Percentiles rank a stretch among this genome's conserved stretches.
Evolutionary conservation across 2,329 filamentous ascomycete genomes (phyloP).

Genomic region (Fusarium sp.): DNA sequence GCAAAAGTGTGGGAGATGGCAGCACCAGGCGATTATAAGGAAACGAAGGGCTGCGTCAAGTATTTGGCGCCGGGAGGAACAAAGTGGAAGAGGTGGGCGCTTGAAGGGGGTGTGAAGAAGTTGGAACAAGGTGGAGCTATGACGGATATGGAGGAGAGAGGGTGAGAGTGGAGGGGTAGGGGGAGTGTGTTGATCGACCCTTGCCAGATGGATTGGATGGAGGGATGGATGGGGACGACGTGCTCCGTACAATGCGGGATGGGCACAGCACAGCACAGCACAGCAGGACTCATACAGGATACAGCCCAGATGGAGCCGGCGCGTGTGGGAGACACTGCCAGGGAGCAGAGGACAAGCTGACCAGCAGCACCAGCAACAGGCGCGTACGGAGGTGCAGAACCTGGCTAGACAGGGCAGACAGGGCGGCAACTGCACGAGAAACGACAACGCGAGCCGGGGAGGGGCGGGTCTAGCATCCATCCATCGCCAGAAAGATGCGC

Average conservation of each 20-base stretch:
- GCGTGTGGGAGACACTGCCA: constrained; percentile 36
- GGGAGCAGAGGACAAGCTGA: constrained; percentile 29
- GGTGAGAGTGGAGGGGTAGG: constrained; percentile 36
- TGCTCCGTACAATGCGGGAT: neutral
- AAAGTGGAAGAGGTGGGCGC: constrained; percentile 42
- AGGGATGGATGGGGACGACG: neutral
- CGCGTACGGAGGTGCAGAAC: constrained; percentile 33
- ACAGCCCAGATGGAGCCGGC: constrained; percentile 38
- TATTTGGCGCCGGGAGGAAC: constrained; percentile 45
- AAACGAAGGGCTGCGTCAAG: constrained; percentile 42
- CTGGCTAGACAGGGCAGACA: constrained; percentile 7
- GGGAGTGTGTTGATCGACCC: constrained; percentile 27
- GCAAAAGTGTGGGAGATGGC: constrained; percentile 37
- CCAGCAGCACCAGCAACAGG: constrained; percentile 30
- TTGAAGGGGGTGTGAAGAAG: constrained; percentile 44
- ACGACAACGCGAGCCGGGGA: constrained; percentile 24
- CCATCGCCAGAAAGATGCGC: neutral
- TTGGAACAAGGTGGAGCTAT: constrained; percentile 39
- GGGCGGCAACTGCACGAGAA: constrained; percentile 37
- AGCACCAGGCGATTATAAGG: constrained; percentile 45
- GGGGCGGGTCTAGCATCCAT: constrained; percentile 14
- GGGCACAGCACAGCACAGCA: neutral
- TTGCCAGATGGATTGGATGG: constrained; percentile 30
- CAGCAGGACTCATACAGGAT: constrained; percentile 2
- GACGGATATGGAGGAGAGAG: constrained; percentile 23